Evolutionary conservation across 2,329 filamentous ascomycete species (phyloP), one percentile per base, ranked within the genome.

Genomic region (Calonectria hongkongensis): DNA sequence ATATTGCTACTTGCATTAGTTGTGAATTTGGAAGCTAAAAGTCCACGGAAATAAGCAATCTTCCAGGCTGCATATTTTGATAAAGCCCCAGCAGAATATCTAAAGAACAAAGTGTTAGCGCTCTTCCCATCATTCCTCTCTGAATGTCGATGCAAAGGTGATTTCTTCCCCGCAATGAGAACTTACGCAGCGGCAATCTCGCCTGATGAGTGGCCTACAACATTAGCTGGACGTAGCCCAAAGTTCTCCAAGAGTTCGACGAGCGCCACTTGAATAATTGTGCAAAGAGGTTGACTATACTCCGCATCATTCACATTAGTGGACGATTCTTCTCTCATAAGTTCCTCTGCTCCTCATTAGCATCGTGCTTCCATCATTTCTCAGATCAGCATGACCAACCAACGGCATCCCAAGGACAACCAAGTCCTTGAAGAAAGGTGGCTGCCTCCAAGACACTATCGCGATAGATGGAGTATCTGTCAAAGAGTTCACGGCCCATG

Each of bases 241-340:
- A 79, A 82, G 0, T 74, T 80, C 1, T 79, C 71, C 4, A 86
- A 77, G 0, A 86, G 75, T 8, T 87, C 78, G 2, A 83, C 84
- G 2, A 88, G 75, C 0, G 82, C 88, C 2, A 91, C 82, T 74
- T 91, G 90, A 1, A 92, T 50, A 0, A 89, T 88, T 0, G 89
- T 90, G 65, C 87, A 90, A 1, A 89, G 76, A 0, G 89, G 87
- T 73, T 91, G 89, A 0, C 87, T 85, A 27, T 89, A 74, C 4
- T 84, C 82, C 0, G 87, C 84, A 21, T 83, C 75, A 10, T 83
- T 48, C 0, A 88, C 75, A 48, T 48, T 60, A 13, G 41, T 60
- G 2, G 33, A 41, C 3, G 21, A 12, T 15, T 60, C 54, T 13
- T 60, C 54, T 28, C 33, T 41, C 54, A 43, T 41, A 9, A 60